A percentile compares a stretch with the other conserved stretches of the same genome.
Conservation (phyloP, 1,284 basidiomycete genomes). For the Sporisorium sorghi region DNA sequence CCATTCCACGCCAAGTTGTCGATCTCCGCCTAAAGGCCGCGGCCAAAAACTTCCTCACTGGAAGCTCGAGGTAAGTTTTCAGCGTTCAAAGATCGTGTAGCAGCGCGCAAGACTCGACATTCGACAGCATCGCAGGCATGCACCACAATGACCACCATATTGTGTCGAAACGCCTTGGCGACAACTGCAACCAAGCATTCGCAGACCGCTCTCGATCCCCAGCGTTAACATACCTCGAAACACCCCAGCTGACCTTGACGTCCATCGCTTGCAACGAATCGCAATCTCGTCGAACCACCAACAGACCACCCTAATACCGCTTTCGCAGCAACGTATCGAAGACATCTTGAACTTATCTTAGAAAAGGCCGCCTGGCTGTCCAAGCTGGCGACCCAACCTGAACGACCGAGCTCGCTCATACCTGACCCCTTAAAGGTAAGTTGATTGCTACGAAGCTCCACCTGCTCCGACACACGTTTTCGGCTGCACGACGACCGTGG, state of each 20-base stretch:
- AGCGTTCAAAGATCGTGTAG: background rate
- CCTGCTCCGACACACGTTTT: background rate
- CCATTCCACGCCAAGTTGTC: conserved; percentile 55
- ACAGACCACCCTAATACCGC: conserved; percentile 50
- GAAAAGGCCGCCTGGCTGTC: conserved; percentile 53
- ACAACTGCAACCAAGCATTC: background rate
- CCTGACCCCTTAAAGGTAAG: conserved; percentile 25
- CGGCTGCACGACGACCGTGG: background rate
- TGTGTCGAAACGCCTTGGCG: background rate
- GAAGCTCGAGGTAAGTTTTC: conserved; percentile 41
- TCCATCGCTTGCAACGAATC: background rate
- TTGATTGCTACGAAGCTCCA: background rate
- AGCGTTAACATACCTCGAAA: no score
- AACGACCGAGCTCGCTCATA: conserved; percentile 27
- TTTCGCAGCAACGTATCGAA: conserved; percentile 42
- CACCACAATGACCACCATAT: background rate
- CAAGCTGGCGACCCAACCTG: conserved; percentile 56
- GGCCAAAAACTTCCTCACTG: conserved; percentile 57
- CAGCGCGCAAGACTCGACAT: background rate
- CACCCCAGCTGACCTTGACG: conserved; percentile 6
- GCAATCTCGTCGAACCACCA: background rate
- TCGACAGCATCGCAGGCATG: background rate
- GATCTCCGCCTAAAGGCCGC: conserved; percentile 55
- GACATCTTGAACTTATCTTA: conserved; percentile 28
- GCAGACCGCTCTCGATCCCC: background rate